Base-by-base conservation (phyloP, 2,329 filamentous ascomycete genomes). In the Dothideomycetes sp. region DNA sequence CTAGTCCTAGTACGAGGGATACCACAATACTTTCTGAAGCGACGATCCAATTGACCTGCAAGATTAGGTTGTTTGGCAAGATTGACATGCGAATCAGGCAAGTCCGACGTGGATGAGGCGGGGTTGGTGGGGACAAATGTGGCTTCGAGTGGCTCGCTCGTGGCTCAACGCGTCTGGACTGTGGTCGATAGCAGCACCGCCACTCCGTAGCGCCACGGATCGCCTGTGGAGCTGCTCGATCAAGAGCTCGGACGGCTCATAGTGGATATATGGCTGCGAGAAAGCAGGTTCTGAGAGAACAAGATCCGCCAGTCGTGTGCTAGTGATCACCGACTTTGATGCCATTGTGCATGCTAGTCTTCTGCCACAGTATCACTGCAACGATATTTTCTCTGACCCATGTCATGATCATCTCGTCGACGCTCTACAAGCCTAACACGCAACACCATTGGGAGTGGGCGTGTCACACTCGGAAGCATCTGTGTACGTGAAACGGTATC, bases 21-120 rank as follows among this genome's bases (percentile, higher is more conserved):
- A 28, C 37, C 37, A 40, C 13, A 20, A 18, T 22, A n/a, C 12
- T 25, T n/a, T 15, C 20, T 12, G 15, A 20, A 40, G 22, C 29
- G 37, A 40, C 29, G 29, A 27, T 33, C 37, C 37, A 40, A 40
- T 40, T 17, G 12, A 8, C 37, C n/a, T n/a, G n/a, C n/a, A n/a
- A n/a, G n/a, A n/a, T n/a, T n/a, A n/a, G n/a, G n/a, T n/a, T n/a
- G n/a, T n/a, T n/a, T n/a, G n/a, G n/a, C n/a, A n/a, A n/a, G n/a
- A n/a, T n/a, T n/a, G n/a, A n/a, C n/a, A n/a, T n/a, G n/a, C n/a
- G n/a, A n/a, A n/a, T n/a, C n/a, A n/a, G n/a, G n/a, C n/a, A n/a
- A n/a, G n/a, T n/a, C n/a, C n/a, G n/a, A n/a, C n/a, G n/a, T n/a
- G n/a, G n/a, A n/a, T n/a, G 12, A 31, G 29, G 37, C 23, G 37